phyloP scores from a whole-genome alignment of 495 filamentous ascomycete genomes.

The Astrocystis sublimbata region DNA sequence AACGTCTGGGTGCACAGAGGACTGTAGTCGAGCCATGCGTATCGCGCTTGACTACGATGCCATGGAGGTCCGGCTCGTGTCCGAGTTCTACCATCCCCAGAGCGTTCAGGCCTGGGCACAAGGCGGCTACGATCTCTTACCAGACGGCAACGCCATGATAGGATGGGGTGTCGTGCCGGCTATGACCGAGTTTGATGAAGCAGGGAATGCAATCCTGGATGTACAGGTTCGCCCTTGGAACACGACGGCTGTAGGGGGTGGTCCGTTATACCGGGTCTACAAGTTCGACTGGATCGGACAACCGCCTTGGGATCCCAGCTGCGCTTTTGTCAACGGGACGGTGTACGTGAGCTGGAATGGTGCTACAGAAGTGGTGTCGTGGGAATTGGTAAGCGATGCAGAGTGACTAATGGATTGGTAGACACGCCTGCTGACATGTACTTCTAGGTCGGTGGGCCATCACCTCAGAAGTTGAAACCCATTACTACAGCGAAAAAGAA shows the following conservation, averaged over 20 bases:
- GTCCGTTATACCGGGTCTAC: conserved; percentile 31
- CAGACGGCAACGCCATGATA: conserved; percentile 54
- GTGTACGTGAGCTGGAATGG: conserved; percentile 37
- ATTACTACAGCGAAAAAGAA: conserved; percentile 14
- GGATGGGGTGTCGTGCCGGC: conserved; percentile 59
- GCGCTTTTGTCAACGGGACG: conserved; percentile 20
- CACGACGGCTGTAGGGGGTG: conserved; percentile 17
- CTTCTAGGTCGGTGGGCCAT: conserved; percentile 7
- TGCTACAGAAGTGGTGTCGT: conserved; percentile 27
- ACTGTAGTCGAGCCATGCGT: conserved; percentile 48
- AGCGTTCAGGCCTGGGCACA: conserved; percentile 57
- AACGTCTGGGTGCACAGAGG: conserved; percentile 32
- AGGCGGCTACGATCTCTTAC: conserved; percentile 58
- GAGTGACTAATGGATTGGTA: background rate
- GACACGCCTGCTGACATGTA: background rate
- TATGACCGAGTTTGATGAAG: conserved; percentile 54
- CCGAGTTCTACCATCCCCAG: conserved; percentile 36
- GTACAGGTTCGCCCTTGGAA: conserved; percentile 23
- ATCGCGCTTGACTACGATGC: conserved; percentile 54
- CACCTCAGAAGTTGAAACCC: conserved; percentile 13
- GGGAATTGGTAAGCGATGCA: conserved; percentile 19
- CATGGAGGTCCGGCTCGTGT: conserved; percentile 43
- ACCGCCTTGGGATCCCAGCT: conserved; percentile 22
- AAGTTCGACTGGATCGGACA: conserved; percentile 30
- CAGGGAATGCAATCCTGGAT: conserved; percentile 50